Evolutionary conservation across 345 rosid species (phyloP), one percentile per base, ranked within the genome.

Genomic region (Hibiscus tridactylites): DNA sequence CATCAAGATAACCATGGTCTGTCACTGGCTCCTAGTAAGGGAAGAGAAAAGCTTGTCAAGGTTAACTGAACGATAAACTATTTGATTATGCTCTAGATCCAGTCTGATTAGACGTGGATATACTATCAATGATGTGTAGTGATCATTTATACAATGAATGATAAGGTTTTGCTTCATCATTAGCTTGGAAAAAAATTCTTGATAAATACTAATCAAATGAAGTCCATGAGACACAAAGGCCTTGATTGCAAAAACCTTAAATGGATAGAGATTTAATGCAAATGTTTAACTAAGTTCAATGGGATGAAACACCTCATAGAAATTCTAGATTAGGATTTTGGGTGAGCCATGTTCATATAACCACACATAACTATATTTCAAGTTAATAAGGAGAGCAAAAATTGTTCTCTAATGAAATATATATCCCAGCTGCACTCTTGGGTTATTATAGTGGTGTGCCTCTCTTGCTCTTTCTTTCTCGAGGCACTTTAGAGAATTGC

Each of bases 11-110:
- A 58, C 68, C 81, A 76, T 74, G 76, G 66, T 75, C 76, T 73
- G 68, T 77, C 65, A 71, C 81, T 76, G 71, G 77, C 62, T 78
- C 85, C 88, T 88, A 73, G 75, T 37, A 75, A 61, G 42, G 75
- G 71, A 64, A 56, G 26, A 76, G 8, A 46, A 3, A 76, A 50
- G 28, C 17, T 37, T 47, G 58, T 67, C 26, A 57, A 53, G 60
- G 60, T 52, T 54, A 60, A 61, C 39, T 5, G 39, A 53, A n/a
- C 46, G 16, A 52, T 19, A 65, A 58, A 58, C 7, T 24, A 12
- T 58, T 58, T 15, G 33, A 58, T 26, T 58, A 58, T 58, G 35
- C 16, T 26, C 62, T 58, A 58, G 35, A 24, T 31, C 35, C 35
- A 11, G 26, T 58, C 35, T 58, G 7, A 58, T 58, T 58, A 24